phyloP scores from a whole-genome alignment of 2,329 filamentous ascomycete genomes.

The Leptodontidium sp. region DNA sequence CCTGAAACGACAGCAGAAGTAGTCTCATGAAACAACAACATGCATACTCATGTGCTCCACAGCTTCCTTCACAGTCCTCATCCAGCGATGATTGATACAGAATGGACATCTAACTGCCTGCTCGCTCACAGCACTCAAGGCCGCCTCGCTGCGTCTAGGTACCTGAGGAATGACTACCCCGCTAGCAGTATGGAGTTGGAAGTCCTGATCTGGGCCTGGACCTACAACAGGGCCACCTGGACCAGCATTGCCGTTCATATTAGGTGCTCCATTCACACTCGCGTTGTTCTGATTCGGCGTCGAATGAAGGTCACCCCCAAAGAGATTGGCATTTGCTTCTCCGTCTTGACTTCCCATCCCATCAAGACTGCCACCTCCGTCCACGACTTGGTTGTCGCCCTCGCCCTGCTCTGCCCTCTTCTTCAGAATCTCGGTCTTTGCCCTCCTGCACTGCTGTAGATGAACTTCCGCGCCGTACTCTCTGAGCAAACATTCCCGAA shows the following conservation, averaged over 20 bases:
- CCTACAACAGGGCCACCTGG: slow-evolving; percentile 9
- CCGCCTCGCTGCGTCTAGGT: slow-evolving; percentile 34
- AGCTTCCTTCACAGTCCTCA: slow-evolving; percentile 46
- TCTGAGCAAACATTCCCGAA: slow-evolving; percentile 62
- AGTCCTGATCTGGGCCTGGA: slow-evolving; percentile 30
- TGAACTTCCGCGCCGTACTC: slow-evolving; percentile 46
- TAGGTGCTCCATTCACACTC: slow-evolving; percentile 28
- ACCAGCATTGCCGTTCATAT: not conserved
- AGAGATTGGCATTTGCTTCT: slow-evolving; percentile 36
- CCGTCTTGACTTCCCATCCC: slow-evolving; percentile 37
- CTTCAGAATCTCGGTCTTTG: slow-evolving; percentile 47
- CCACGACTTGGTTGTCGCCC: slow-evolving; percentile 15
- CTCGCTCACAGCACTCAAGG: slow-evolving; percentile 40
- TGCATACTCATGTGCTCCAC: slow-evolving; percentile 49
- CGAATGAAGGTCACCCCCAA: slow-evolving; percentile 29
- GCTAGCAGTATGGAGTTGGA: slow-evolving; percentile 42
- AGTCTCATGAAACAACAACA: slow-evolving; percentile 40
- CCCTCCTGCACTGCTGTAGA: slow-evolving; percentile 46
- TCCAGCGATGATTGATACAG: slow-evolving; percentile 46
- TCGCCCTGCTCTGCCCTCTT: slow-evolving; percentile 32
- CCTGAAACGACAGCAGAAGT: not conserved
- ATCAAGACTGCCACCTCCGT: slow-evolving; percentile 30
- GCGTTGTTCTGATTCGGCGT: slow-evolving; percentile 29
- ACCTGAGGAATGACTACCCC: slow-evolving; percentile 42
- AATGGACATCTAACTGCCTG: slow-evolving; percentile 45